Conservation (phyloP, 306 rosid species). For the Chamaecrista fasciculata region DNA sequence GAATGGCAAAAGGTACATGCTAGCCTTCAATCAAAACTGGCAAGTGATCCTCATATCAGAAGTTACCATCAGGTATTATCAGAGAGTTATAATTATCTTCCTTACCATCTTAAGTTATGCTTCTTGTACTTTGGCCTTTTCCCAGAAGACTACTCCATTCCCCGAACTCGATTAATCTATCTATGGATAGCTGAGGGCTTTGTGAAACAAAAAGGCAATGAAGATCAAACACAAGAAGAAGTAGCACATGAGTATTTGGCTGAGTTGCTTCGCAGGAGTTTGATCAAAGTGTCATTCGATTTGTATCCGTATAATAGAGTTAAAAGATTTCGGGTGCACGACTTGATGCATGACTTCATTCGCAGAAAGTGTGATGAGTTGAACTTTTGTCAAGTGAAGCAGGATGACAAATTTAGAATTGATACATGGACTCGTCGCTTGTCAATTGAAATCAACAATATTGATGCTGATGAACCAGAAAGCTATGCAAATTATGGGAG, state of each 20-base stretch:
- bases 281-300: neutral
- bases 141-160: conserved; percentile 17
- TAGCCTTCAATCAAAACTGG: neutral
- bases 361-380: neutral
- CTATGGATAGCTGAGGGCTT: conserved; percentile 14
- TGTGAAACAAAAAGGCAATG: neutral
- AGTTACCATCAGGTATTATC: neutral
- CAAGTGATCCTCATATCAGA: neutral
- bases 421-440: neutral
- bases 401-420: neutral
- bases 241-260: neutral
- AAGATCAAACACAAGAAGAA: neutral
- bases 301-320: neutral
- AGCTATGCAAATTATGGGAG: neutral
- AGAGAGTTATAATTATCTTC: conserved; percentile 7
- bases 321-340: neutral
- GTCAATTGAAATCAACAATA: neutral
- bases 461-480: neutral
- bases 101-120: conserved; percentile 20
- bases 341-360: neutral
- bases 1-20: neutral
- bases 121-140: conserved; percentile 27
- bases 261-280: neutral
- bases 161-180: neutral
- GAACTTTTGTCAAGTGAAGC: neutral